A percentile compares a stretch with the other conserved stretches of the same genome.
phyloP scores from a whole-genome alignment of 2,329 filamentous ascomycete genomes.

The Calonectria pseudoreteaudii region DNA sequence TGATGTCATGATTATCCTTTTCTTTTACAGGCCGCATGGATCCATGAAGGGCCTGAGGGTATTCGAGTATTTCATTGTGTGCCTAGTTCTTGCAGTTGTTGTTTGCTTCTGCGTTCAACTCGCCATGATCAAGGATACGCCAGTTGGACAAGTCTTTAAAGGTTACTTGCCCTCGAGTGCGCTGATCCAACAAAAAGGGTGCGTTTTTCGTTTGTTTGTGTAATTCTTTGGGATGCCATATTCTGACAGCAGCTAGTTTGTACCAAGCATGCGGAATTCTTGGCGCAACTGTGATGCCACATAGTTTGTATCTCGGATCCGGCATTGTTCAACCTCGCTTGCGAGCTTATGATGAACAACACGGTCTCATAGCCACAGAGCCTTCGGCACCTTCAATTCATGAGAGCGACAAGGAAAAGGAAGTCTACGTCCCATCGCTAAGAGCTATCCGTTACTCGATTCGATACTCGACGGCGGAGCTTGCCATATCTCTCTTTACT shows the following conservation, averaged over 20 bases:
- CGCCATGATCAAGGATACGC: slow-evolving; percentile 67
- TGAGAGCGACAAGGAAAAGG: slow-evolving; percentile 56
- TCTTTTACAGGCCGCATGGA: slow-evolving; percentile 73
- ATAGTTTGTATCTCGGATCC: slow-evolving; percentile 75
- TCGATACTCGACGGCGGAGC: slow-evolving; percentile 78
- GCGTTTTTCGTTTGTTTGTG: slow-evolving; percentile 22
- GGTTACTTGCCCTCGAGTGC: slow-evolving; percentile 74
- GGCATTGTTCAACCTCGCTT: slow-evolving; percentile 77
- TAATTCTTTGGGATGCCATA: slow-evolving; percentile 1
- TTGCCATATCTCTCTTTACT: slow-evolving; percentile 79
- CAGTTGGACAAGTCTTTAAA: slow-evolving; percentile 69
- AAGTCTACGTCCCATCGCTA: slow-evolving; percentile 77
- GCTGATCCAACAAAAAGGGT: slow-evolving; percentile 68
- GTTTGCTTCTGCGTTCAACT: slow-evolving; percentile 79
- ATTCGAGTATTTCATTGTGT: slow-evolving; percentile 74
- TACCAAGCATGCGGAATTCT: slow-evolving; percentile 83
- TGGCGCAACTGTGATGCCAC: slow-evolving; percentile 81
- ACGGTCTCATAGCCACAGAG: slow-evolving; percentile 61
- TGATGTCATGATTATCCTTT: slow-evolving; percentile 74
- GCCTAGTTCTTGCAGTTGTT: slow-evolving; percentile 75
- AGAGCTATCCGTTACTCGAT: slow-evolving; percentile 80
- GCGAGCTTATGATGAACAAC: slow-evolving; percentile 69
- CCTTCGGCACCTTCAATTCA: slow-evolving; percentile 41
- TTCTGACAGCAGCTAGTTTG: slow-evolving; percentile 42
- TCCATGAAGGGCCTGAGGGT: slow-evolving; percentile 68